Evolutionary conservation across 129 eudicot species (phyloP).

Genomic region (Apium graveolens): DNA sequence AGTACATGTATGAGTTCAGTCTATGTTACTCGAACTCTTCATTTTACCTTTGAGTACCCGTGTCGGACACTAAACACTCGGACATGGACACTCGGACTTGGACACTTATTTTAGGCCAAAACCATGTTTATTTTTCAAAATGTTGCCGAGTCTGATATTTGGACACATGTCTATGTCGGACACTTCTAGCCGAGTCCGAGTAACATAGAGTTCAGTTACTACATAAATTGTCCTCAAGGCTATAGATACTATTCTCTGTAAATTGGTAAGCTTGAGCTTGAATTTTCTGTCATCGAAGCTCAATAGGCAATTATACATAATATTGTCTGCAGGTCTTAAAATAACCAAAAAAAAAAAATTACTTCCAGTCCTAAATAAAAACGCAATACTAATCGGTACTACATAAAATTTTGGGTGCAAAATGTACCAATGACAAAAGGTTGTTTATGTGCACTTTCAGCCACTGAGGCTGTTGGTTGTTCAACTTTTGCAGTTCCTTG

Average conservation of each 20-base stretch:
- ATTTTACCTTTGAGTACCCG: no score
- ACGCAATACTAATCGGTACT: background rate
- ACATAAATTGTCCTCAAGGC: background rate
- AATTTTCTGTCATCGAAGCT: background rate
- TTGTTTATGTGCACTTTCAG: constrained; percentile 62
- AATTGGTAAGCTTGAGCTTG: background rate
- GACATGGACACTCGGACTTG: no score
- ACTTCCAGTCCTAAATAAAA: background rate
- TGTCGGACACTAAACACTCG: no score
- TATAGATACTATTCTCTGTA: background rate
- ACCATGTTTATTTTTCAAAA: no score
- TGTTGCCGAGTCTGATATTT: no score
- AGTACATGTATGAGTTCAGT: background rate
- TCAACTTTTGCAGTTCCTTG: constrained; percentile 40
- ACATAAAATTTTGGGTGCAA: background rate
- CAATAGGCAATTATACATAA: background rate
- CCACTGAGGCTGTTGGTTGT: constrained; percentile 49
- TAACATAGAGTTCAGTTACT: no score
- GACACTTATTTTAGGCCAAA: no score
- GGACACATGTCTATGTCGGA: no score
- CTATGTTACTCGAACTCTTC: no score
- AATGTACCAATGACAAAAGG: constrained; percentile 91
- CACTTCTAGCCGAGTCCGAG: no score
- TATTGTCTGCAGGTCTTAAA: background rate
- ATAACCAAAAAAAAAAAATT: background rate